These are phyloP conservation scores for Phytopythium kandeliae DNA, from an alignment of 352 stramenopile genomes.

Conservation along the genomic window DNA sequence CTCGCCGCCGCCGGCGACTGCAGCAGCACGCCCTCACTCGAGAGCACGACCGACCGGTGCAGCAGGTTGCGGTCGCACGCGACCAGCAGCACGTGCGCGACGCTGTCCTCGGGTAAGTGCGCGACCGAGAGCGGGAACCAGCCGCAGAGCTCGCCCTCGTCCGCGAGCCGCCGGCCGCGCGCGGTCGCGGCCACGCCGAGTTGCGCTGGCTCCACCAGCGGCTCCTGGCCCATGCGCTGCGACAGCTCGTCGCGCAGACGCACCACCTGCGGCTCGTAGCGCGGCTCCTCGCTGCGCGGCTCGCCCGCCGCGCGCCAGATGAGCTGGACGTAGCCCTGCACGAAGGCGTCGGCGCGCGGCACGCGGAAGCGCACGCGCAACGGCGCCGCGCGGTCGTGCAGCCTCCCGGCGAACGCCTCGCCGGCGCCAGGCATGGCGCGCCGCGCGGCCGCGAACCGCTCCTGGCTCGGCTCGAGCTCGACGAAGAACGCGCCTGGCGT, in stretches of 20 bases:
- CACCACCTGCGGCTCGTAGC: constrained; percentile 36
- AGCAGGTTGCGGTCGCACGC: constrained; percentile 52
- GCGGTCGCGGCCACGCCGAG: constrained; percentile 3
- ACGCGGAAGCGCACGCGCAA: constrained; percentile 45
- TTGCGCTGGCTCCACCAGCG: constrained; percentile 20
- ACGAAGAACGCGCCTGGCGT: constrained; percentile 25
- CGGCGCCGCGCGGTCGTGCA: constrained; percentile 30
- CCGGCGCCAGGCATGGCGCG: background rate
- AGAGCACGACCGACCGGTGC: constrained; percentile 49
- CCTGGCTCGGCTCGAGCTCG: constrained; percentile 31
- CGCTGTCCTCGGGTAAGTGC: constrained; percentile 33
- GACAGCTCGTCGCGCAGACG: constrained; percentile 31
- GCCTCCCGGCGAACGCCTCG: constrained; percentile 18
- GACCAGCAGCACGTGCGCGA: constrained; percentile 57
- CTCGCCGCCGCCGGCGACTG: constrained; percentile 18
- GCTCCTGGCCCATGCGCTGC: constrained; percentile 9
- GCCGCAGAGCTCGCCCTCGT: constrained; percentile 21
- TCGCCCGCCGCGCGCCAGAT: constrained; percentile 47
- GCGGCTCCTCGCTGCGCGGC: constrained; percentile 41
- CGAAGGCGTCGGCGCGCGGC: constrained; percentile 27
- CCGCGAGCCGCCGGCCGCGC: background rate
- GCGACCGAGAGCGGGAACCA: constrained; percentile 35
- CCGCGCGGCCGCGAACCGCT: constrained; percentile 19
- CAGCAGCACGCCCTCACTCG: constrained; percentile 40
- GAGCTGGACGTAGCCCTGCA: constrained; percentile 62